Evolutionary conservation across 2,329 filamentous ascomycete genomes (phyloP).

Genomic region (Colletotrichum lentis): DNA sequence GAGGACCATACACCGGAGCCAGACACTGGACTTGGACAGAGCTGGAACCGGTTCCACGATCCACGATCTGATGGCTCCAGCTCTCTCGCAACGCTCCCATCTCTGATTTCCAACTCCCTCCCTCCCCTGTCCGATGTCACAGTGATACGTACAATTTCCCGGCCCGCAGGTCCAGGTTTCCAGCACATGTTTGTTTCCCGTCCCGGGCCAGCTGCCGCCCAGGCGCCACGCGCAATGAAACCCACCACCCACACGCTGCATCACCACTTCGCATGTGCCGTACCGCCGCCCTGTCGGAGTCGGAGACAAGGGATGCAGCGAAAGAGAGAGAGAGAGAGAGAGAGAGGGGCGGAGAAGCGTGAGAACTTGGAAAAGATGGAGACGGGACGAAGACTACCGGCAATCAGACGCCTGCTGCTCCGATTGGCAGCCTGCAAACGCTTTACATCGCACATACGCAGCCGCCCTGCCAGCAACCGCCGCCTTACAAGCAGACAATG

Average conservation of each 20-base stretch:
- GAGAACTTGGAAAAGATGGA: background rate
- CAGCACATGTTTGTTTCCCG: background rate
- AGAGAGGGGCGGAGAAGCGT: too few species aligned
- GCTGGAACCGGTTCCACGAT: background rate
- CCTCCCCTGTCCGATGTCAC: background rate
- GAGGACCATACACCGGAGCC: background rate
- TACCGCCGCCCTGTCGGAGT: background rate
- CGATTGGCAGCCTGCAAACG: constrained; percentile 27
- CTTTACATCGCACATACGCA: constrained; percentile 8
- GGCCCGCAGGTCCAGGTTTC: background rate
- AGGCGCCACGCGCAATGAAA: constrained; percentile 14
- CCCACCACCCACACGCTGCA: background rate
- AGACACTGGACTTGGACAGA: background rate
- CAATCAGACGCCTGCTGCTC: background rate
- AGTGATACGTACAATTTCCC: background rate
- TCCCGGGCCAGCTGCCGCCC: constrained; percentile 10
- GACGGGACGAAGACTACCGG: background rate
- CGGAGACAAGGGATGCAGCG: background rate
- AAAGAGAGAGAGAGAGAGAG: background rate
- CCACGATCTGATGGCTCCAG: background rate
- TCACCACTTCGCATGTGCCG: background rate
- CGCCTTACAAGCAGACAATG: background rate
- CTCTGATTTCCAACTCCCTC: background rate
- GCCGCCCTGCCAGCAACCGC: constrained; percentile 19
- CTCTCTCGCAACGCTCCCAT: background rate